A percentile compares a stretch with the other conserved stretches of the same genome.
These are phyloP conservation scores for Leccinum olivaceopallidum DNA, from an alignment of 768 basidiomycete species.

Conservation along the genomic window DNA sequence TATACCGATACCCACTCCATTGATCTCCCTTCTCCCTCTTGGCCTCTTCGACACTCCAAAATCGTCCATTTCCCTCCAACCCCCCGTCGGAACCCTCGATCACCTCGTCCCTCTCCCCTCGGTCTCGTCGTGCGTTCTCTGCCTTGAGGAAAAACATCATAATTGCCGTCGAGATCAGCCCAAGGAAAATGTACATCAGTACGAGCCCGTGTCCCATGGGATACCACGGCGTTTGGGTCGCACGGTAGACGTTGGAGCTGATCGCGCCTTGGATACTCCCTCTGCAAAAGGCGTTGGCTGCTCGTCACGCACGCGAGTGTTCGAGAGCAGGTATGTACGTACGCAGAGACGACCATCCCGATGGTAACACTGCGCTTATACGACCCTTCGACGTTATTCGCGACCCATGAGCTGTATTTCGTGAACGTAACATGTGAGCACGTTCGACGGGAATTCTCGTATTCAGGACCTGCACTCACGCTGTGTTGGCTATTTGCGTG, in stretches of 20 bases:
- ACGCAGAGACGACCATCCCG: conserved; percentile 70
- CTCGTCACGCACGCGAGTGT: neutral
- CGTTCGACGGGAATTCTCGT: neutral
- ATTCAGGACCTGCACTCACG: conserved; percentile 37
- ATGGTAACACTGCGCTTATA: conserved; percentile 76
- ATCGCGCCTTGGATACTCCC: conserved; percentile 82
- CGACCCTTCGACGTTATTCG: conserved; percentile 72
- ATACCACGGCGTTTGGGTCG: conserved; percentile 67
- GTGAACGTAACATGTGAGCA: conserved; percentile 4
- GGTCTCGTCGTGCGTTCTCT: conserved; percentile 69
- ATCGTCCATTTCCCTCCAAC: conserved; percentile 55
- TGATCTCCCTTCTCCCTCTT: conserved; percentile 69
- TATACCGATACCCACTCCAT: conserved; percentile 79
- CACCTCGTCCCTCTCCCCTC: conserved; percentile 68
- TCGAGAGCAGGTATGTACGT: conserved; percentile 19
- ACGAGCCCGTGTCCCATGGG: conserved; percentile 61
- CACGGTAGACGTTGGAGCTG: conserved; percentile 76
- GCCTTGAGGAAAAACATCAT: conserved; percentile 46
- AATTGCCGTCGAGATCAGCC: conserved; percentile 46
- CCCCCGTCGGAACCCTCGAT: conserved; percentile 43
- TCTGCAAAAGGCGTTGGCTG: conserved; percentile 32
- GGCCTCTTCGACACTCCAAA: conserved; percentile 59
- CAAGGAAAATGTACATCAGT: conserved; percentile 69
- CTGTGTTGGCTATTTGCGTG: conserved; percentile 51
- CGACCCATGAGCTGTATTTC: conserved; percentile 47